Percentiles rank a stretch among this genome's conserved stretches.
Conservation (phyloP, 2,329 filamentous ascomycete genomes). For the Amauroascus verrucosus region DNA sequence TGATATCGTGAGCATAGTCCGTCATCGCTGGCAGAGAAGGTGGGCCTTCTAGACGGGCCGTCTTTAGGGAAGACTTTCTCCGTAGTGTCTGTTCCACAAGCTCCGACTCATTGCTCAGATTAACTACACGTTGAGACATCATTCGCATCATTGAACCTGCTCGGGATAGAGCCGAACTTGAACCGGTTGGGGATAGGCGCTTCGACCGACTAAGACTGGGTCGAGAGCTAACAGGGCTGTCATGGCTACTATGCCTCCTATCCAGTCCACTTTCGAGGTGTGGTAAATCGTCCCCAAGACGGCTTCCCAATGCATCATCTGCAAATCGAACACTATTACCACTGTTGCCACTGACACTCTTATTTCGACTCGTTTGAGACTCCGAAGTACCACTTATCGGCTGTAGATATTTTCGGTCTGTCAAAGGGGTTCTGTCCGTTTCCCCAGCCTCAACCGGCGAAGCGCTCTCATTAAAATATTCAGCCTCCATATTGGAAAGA, state of each 20-base stretch:
- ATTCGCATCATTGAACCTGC: slow-evolving; percentile 67
- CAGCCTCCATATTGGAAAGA: slow-evolving; percentile 13
- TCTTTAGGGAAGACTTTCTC: slow-evolving; percentile 44
- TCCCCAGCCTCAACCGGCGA: slow-evolving; percentile 43
- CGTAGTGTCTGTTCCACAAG: slow-evolving; percentile 62
- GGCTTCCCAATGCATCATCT: slow-evolving; percentile 30
- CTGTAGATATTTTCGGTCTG: slow-evolving; percentile 46
- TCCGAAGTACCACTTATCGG: slow-evolving; percentile 43
- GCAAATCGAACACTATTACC: slow-evolving; percentile 46
- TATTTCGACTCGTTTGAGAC: not conserved
- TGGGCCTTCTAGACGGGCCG: slow-evolving; percentile 44
- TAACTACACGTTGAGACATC: slow-evolving; percentile 96
- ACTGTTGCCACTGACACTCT: slow-evolving; percentile 17
- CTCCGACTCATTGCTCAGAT: slow-evolving; percentile 87
- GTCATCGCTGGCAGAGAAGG: slow-evolving; percentile 41
- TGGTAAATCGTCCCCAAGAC: slow-evolving; percentile 50
- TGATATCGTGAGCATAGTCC: slow-evolving; percentile 38
- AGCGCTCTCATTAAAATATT: slow-evolving; percentile 34
- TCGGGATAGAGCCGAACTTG: slow-evolving; percentile 52
- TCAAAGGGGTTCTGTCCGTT: slow-evolving; percentile 51
- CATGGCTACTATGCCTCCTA: slow-evolving; percentile 47
- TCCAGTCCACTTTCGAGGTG: slow-evolving; percentile 50
- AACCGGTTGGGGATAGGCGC: slow-evolving; percentile 54
- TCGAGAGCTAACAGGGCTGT: slow-evolving; percentile 19
- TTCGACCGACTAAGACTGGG: slow-evolving; percentile 25